These are phyloP conservation scores for Pythium brassicae DNA, from an alignment of 352 stramenopile genomes.

Conservation along the genomic window DNA sequence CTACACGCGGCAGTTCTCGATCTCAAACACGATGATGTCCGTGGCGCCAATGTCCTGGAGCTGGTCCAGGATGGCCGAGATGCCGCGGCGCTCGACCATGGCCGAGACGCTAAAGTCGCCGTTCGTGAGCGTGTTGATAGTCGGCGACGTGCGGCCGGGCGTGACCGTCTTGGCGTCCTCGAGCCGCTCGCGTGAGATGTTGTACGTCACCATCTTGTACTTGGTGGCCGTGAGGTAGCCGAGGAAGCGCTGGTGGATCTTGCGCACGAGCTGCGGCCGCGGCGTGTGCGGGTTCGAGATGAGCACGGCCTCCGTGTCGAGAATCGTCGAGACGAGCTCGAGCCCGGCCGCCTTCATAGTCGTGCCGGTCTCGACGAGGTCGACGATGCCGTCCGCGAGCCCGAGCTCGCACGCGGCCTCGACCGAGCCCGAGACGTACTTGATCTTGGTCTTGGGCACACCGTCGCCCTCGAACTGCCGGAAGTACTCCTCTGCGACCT, in stretches of 20 bases:
- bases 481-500: slow-evolving; percentile 94
- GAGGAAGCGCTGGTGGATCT: slow-evolving; percentile 92
- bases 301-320: slow-evolving; percentile 91
- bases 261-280: slow-evolving; percentile 66
- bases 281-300: slow-evolving; percentile 82
- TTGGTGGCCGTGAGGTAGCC: slow-evolving; percentile 96
- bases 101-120: slow-evolving; percentile 88
- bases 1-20: slow-evolving; percentile 90
- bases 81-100: slow-evolving; percentile 89
- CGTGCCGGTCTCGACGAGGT: slow-evolving; percentile 98
- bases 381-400: slow-evolving; percentile 97
- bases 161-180: slow-evolving; percentile 88
- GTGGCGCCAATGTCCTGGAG: slow-evolving; percentile 93
- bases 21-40: slow-evolving; percentile 96
- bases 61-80: slow-evolving; percentile 95
- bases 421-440: slow-evolving; percentile 97
- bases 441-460: slow-evolving; percentile 82
- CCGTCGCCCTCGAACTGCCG: slow-evolving; percentile 80
- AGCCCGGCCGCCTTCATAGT: slow-evolving; percentile 97
- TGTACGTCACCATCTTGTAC: slow-evolving; percentile 98
- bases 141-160: slow-evolving; percentile 92
- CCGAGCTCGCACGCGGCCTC: slow-evolving; percentile 97
- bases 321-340: slow-evolving; percentile 93
- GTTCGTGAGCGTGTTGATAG: slow-evolving; percentile 88
- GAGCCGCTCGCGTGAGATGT: slow-evolving; percentile 90